phyloP scores from a whole-genome alignment of 2,329 filamentous ascomycete genomes.

The Trichocomaceae sp. region DNA sequence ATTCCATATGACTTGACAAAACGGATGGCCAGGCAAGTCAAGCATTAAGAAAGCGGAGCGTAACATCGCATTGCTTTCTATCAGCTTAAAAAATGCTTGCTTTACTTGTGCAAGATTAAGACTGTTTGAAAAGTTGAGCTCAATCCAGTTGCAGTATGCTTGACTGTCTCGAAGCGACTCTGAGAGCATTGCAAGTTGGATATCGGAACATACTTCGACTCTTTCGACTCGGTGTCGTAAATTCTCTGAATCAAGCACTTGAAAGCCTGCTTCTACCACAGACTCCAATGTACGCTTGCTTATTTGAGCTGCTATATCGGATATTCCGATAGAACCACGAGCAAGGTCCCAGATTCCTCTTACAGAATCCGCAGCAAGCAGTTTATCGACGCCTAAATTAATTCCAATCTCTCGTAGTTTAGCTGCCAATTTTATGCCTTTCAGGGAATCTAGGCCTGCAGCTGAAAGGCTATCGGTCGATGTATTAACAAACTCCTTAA shows the following conservation, averaged over 20 bases:
- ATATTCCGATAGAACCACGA: constrained; percentile 12
- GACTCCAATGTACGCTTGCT: constrained; percentile 13
- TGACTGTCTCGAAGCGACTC: constrained; percentile 57
- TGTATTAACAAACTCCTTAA: constrained; percentile 39
- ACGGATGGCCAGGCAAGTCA: constrained; percentile 39
- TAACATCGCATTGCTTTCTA: constrained; percentile 57
- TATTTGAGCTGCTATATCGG: constrained; percentile 6
- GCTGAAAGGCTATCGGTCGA: constrained; percentile 43
- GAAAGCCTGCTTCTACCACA: constrained; percentile 25
- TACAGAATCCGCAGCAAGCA: constrained; percentile 54
- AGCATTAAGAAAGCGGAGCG: constrained; percentile 65
- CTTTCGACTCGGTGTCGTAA: constrained; percentile 24
- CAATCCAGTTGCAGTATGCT: constrained; percentile 73
- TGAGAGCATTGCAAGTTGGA: constrained; percentile 73
- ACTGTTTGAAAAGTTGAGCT: constrained; percentile 49
- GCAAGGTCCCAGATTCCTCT: constrained; percentile 30
- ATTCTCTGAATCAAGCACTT: constrained; percentile 37
- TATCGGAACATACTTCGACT: constrained; percentile 58
- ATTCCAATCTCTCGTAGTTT: constrained; percentile 54
- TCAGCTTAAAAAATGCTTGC: constrained; percentile 46
- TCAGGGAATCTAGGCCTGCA: constrained; percentile 61
- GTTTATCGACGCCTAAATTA: constrained; percentile 50
- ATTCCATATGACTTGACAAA: constrained; percentile 61
- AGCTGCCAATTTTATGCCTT: constrained; percentile 58
- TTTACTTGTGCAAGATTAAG: constrained; percentile 38